Evolutionary conservation across 495 filamentous ascomycete species (phyloP), one percentile per base, ranked within the genome.

Genomic region (Viridothelium virens): DNA sequence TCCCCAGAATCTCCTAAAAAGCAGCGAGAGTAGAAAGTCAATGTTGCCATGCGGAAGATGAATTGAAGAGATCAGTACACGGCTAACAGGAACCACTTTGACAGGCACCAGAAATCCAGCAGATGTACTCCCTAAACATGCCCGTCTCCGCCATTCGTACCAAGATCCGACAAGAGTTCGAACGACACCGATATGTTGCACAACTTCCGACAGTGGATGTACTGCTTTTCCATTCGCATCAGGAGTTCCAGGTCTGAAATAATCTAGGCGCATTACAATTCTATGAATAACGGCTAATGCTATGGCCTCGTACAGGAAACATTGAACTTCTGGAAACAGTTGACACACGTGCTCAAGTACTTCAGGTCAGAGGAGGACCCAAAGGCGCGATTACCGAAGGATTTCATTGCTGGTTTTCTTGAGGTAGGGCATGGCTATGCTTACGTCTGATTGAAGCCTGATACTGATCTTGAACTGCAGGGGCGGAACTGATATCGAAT

Each of bases 291-390:
- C 7, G 12, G 44, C 65, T 61, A 62, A 44, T 25, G 33, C 59
- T 38, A 14, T 16, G 63, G 41, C 11, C 65, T 65, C 10, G 65
- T 12, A 63, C 68, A 96, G 91, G 94, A 98, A 85, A 97, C 91
- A 44, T 84, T 97, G 81, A 98, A 97, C 79, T 98, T 88, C 85
- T 98, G 95, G 94, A 96, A 96, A 79, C 95, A 97, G 80, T 83
- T 93, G 63, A 89, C 90, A 61, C 94, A 98, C 75, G 85, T 98
- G 70, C 90, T 98, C 83, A 96, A 96, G 74, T 98, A 95, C 79
- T 98, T 97, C 83, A 85, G 91, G 71, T 81, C 86, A 75, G 91
- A 96, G 77, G 92, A 96, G 76, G 90, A 96, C 69, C 84, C 86
- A 34, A 86, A 82, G 68, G 88, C 89, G 66, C 84, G 83, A 70